Percentiles rank a stretch among this genome's conserved stretches.
phyloP scores from a whole-genome alignment of 768 basidiomycete genomes.

The Boletus subcaerulescens region DNA sequence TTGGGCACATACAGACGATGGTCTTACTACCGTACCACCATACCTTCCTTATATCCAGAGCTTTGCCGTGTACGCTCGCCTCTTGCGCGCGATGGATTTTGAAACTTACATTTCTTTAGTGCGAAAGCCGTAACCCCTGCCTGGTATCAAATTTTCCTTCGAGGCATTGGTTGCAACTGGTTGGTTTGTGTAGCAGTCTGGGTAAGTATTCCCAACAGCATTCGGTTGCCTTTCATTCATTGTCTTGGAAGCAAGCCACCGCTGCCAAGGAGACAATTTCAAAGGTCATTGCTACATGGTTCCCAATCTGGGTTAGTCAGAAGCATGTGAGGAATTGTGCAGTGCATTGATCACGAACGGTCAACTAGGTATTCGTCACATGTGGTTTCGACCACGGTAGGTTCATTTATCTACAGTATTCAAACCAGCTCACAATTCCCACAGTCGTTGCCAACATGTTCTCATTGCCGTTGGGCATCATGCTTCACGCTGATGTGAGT shows the following conservation, averaged over 20 bases:
- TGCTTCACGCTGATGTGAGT: slow-evolving; percentile 65
- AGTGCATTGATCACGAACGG: background rate
- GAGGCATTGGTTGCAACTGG: slow-evolving; percentile 78
- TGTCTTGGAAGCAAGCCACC: slow-evolving; percentile 55
- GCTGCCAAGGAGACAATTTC: slow-evolving; percentile 66
- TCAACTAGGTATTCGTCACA: slow-evolving; percentile 59
- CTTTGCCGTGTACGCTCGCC: slow-evolving; percentile 54
- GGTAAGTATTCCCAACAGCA: slow-evolving; percentile 40
- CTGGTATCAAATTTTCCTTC: slow-evolving; percentile 72
- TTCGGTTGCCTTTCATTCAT: background rate
- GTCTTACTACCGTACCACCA: slow-evolving; percentile 56
- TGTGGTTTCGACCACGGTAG: slow-evolving; percentile 70
- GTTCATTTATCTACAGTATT: slow-evolving; percentile 4
- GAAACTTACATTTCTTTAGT: slow-evolving; percentile 32
- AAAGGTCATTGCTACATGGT: slow-evolving; percentile 68
- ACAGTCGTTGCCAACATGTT: slow-evolving; percentile 76
- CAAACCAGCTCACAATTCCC: background rate
- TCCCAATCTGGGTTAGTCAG: slow-evolving; percentile 65
- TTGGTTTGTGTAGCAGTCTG: slow-evolving; percentile 70
- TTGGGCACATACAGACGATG: slow-evolving; percentile 43
- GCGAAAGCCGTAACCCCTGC: slow-evolving; percentile 60
- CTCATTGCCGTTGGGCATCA: slow-evolving; percentile 65
- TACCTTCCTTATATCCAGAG: slow-evolving; percentile 50
- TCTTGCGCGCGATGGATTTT: background rate
- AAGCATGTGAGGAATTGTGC: background rate